Base-by-base conservation (phyloP, 2,329 filamentous ascomycete species). In the Alternaria brassicae region DNA sequence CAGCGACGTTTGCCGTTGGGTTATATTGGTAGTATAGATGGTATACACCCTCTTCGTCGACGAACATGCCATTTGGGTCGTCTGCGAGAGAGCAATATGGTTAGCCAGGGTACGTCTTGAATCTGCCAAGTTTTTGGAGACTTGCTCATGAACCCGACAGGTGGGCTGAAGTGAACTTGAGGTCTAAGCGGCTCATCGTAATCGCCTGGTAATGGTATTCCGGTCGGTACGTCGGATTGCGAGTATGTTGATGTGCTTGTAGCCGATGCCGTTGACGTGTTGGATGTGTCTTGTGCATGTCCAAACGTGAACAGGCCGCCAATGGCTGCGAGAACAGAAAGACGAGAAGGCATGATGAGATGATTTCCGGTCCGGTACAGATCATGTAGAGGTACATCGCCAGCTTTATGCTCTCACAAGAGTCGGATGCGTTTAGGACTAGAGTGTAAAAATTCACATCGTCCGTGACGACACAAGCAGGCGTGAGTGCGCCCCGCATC, bases 11-110 rank as follows among this genome's bases (percentile, higher is more conserved):
- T 2, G 70, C 81, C 0, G 79, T 79, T 1, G 84, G 83, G 55
- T 85, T 85, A 64, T 84, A 87, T 70, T 90, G 88, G 66, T 90
- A 90, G 74, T 90, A 90, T 2, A 89, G 65, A 69, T 90, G 88
- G 74, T 85, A 90, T 0, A 80, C 79, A 4, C 85, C 86, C 54
- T 86, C 80, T 2, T 75, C 79, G 61, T 88, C 86, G 6, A 82
- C 71, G 60, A 88, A 87, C 78, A 88, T 81, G 66, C 88, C 88
- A 74, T 89, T 89, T 1, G 87, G 87, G 65, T 89, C 88, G 61
- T 88, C 37, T 40, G 37, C 37, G 19, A 23, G 19, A 17, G 19
- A 3, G 13, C 4, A 21, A 0, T 2, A 3, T 21, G 1, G 37
- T 40, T 12, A 40, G 10, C 10, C 10, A 10, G 8, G 4, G 19